Conservation (phyloP, 2,329 filamentous ascomycete species). For the Aspergillus fijiensis region DNA sequence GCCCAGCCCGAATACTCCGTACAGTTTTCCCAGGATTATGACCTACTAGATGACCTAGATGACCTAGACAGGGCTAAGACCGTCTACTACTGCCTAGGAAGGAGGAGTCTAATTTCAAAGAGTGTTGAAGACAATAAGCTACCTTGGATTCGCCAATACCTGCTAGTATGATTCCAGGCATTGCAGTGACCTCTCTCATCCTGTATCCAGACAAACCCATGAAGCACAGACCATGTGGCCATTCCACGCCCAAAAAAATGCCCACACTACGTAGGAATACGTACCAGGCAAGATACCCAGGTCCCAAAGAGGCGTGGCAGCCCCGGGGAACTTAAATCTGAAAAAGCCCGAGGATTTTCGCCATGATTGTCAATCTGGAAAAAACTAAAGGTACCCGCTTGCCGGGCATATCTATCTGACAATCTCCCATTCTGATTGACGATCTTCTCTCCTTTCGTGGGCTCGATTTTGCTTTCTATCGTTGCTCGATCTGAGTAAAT, state of each 20-base stretch:
- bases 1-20: neutral
- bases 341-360: conserved; percentile 17
- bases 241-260: conserved; percentile 9
- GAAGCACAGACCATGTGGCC: conserved; percentile 12
- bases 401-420: conserved; percentile 17
- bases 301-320: conserved; percentile 5
- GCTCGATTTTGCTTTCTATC: conserved; percentile 7
- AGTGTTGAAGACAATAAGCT: neutral
- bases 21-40: neutral
- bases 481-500: conserved; percentile 8
- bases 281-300: neutral
- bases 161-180: conserved; percentile 6
- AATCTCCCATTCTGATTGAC: conserved; percentile 11
- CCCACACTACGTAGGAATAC: conserved; percentile 4
- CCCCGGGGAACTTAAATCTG: conserved; percentile 15
- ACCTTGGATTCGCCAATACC: neutral
- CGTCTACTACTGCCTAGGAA: neutral
- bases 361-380: conserved; percentile 11
- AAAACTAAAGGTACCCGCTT: conserved; percentile 17
- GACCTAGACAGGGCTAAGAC: neutral
- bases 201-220: neutral
- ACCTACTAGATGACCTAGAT: neutral
- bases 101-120: neutral
- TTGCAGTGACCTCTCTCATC: conserved; percentile 1
- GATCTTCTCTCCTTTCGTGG: conserved; percentile 20